These are phyloP conservation scores for Ilyonectria mors-panacis DNA, from an alignment of 2,329 filamentous ascomycete species.

Conservation along the genomic window DNA sequence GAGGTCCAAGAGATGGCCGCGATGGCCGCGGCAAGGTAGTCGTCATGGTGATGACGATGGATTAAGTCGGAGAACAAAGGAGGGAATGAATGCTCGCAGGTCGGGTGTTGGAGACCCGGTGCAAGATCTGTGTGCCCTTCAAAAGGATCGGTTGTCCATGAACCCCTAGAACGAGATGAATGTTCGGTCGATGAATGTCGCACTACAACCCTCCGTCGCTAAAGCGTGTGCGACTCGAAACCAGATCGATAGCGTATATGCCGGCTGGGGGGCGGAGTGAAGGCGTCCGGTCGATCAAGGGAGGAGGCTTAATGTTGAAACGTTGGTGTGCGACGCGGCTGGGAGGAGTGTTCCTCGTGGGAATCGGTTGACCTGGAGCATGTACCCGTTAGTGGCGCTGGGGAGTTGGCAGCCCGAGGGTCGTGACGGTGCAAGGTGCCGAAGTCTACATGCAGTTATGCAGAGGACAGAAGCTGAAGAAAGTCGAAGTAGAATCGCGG, in stretches of 20 bases:
- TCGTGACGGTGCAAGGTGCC: conserved; percentile 30
- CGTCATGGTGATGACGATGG: conserved; percentile 44
- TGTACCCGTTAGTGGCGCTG: conserved; percentile 40
- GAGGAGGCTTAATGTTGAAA: conserved; percentile 39
- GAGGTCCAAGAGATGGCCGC: conserved; percentile 78
- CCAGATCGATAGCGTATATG: conserved; percentile 31
- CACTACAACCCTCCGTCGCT: conserved; percentile 16
- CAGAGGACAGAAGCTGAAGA: conserved; percentile 29
- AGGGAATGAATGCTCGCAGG: conserved; percentile 35
- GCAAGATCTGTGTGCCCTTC: conserved; percentile 41
- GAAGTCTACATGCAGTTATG: conserved; percentile 30
- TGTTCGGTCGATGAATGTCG: conserved; percentile 37
- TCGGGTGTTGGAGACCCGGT: conserved; percentile 38
- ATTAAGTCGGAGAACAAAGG: conserved; percentile 27
- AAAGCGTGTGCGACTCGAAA: conserved; percentile 13
- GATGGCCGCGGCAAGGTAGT: conserved; percentile 77
- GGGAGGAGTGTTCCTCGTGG: conserved; percentile 35
- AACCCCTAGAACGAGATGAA: conserved; percentile 38
- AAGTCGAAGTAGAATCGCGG: conserved; percentile 24
- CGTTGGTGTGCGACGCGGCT: conserved; percentile 38
- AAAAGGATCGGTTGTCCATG: conserved; percentile 49
- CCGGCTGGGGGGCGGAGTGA: conserved; percentile 31
- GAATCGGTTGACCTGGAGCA: conserved; percentile 38
- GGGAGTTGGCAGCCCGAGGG: conserved; percentile 25
- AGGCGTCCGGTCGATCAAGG: conserved; percentile 38